Evolutionary conservation across 2,329 filamentous ascomycete species (phyloP), one percentile per base, ranked within the genome.

Genomic region (Aureobasidium sp.): DNA sequence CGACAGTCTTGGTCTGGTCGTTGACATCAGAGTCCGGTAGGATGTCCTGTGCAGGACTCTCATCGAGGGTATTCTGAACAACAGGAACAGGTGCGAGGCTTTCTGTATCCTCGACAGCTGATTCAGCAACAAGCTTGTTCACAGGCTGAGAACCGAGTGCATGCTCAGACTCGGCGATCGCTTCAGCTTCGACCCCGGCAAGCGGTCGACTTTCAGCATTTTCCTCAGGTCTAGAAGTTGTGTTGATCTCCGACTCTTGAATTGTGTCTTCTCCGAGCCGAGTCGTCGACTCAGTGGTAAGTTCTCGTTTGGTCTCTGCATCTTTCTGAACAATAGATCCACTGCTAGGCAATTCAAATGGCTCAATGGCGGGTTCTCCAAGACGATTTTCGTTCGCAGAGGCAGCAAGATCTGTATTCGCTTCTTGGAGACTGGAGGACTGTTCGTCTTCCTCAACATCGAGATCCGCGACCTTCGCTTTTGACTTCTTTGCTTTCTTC

Each of bases 401-500:
- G 31, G 15, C 8, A 8, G n/a, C 11, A 25, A 29, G 5, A 6
- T 42, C 35, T 15, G n/a, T 9, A 4, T 15, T 9, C 4, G 17
- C 2, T 21, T 43, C 25, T 13, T 15, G 15, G 6, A 17, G 15
- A 21, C 9, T 45, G 11, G 13, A 3, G 9, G 38, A 7, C 63
- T 63, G 33, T 4, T 40, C 35, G 4, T 29, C 35, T 3, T 38
- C 9, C 35, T 53, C 35, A 3, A 17, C 15, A 17, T 53, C 49
- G 4, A 19, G 3, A 2, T 21, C 27, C 8, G 3, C 11, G 3
- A 43, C 17, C 33, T 21, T 15, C 4, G 31, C 42, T 9, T 59
- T 43, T 1, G n/a, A 33, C 29, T 45, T 60, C 27, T 51, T 60
- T 15, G 49, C 61, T 27, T 47, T 65, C 59, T 47, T 64, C 63